A percentile compares a stretch with the other conserved stretches of the same genome.
phyloP scores from a whole-genome alignment of 2,329 filamentous ascomycete species.

The Aphanoascus verrucosus region DNA sequence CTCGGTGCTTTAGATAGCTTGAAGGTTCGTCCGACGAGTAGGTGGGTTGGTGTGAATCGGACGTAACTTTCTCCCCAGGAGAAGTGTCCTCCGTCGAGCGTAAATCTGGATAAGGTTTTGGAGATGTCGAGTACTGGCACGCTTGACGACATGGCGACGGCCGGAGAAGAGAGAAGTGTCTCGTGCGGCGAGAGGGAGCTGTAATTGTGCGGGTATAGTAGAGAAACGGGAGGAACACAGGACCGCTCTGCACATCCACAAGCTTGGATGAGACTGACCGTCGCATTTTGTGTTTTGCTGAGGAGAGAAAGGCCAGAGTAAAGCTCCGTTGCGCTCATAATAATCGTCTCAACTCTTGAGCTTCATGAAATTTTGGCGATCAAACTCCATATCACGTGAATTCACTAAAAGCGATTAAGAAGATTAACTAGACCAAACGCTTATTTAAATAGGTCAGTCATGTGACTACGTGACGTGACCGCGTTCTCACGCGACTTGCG shows the following conservation, averaged over 20 bases:
- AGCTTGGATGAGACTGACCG: slow-evolving; percentile 25
- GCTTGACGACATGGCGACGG: background rate
- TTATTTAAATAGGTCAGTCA: slow-evolving; percentile 9
- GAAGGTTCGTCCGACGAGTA: background rate
- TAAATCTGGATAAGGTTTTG: background rate
- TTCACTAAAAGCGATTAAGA: background rate
- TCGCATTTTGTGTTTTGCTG: slow-evolving; percentile 20
- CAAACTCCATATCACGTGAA: background rate
- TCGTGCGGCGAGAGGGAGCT: slow-evolving; percentile 8
- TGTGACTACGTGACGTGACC: slow-evolving; percentile 14
- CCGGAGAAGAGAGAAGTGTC: background rate
- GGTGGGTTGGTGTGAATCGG: too few relatives aligned
- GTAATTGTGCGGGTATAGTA: slow-evolving; percentile 59
- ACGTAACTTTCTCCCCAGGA: background rate
- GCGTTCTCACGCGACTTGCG: slow-evolving; percentile 13
- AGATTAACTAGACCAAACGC: slow-evolving; percentile 17
- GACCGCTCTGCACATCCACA: slow-evolving; percentile 20
- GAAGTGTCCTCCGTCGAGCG: background rate
- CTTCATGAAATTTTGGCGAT: background rate
- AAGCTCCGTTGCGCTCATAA: background rate
- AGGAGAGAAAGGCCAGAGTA: background rate
- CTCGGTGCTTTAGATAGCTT: background rate
- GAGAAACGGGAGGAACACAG: slow-evolving; percentile 52
- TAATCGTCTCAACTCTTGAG: too few relatives aligned
- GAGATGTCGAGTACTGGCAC: background rate